Conservation (phyloP, 73 alveolate genomes). For the Breviolum minutum region DNA sequence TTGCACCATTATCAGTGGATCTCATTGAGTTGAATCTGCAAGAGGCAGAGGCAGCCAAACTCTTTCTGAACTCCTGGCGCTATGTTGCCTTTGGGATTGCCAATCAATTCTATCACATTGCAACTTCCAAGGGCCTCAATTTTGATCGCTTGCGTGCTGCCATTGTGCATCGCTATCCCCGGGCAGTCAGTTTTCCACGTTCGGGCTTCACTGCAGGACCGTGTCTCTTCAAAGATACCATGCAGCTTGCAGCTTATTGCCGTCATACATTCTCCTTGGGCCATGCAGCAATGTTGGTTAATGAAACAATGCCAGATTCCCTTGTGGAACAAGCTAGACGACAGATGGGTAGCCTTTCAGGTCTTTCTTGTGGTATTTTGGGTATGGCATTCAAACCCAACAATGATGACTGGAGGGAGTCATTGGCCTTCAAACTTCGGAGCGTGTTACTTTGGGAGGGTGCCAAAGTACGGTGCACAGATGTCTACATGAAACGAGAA, state of each 20-base stretch:
- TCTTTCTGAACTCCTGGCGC: constrained; percentile 88
- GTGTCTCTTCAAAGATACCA: constrained; percentile 91
- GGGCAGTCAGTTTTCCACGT: constrained; percentile 66
- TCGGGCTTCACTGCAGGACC: constrained; percentile 91
- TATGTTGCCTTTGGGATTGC: constrained; percentile 87
- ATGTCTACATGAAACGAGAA: constrained; percentile 70
- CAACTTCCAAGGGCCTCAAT: constrained; percentile 73
- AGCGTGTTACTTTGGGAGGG: constrained; percentile 95
- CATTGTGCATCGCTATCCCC: constrained; percentile 59
- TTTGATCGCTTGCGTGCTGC: constrained; percentile 75
- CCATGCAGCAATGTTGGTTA: constrained; percentile 89
- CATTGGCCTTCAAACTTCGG: constrained; percentile 93
- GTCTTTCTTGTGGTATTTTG: constrained; percentile 37
- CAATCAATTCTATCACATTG: constrained; percentile 89
- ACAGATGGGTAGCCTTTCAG: neutral
- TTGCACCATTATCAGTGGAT: constrained; percentile 51
- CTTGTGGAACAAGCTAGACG: constrained; percentile 68
- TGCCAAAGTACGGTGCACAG: constrained; percentile 95
- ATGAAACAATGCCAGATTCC: constrained; percentile 93
- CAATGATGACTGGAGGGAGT: constrained; percentile 92
- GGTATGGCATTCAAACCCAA: constrained; percentile 89
- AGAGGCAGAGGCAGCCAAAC: constrained; percentile 92
- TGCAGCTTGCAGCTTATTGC: constrained; percentile 86
- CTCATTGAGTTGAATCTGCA: constrained; percentile 48
- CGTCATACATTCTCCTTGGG: constrained; percentile 85